Evolutionary conservation across 2,329 filamentous ascomycete species (phyloP), one percentile per base, ranked within the genome.

Genomic region (Emmonsiellopsis sp.): DNA sequence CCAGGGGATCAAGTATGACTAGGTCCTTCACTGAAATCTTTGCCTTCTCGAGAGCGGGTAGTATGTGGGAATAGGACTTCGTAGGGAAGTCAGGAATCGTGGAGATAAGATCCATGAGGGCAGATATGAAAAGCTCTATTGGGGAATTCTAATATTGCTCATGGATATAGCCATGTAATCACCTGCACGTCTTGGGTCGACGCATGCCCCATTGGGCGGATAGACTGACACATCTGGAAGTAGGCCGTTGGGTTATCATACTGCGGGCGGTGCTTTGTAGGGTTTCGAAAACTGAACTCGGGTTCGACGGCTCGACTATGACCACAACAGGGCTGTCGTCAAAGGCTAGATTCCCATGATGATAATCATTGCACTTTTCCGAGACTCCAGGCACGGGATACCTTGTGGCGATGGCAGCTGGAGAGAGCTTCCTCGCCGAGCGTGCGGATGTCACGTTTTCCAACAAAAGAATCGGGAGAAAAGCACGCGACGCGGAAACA

Each of bases 1-100:
- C 87, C 56, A 84, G 77, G 3, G 85, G 79, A 64, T 95, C 88
- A 57, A 94, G 83, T 2, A 88, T 88, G 62, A 98, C 78, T 48
- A 98, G 80, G 67, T 98, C 93, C 61, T 83, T 84, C 34, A 87
- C 87, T 31, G 87, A 87, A 65, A 98, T 76, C 50, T 78, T 77
- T 62, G 87, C 83, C 67, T 82, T 82, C 73, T 97, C 92, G 53
- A 97, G 80, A 21, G 83, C 82, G 2, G 88, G 85, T 34, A 96
- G 73, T 46, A 96, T 83, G 63, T 86, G 83, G 42, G 84, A 77
- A 72, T 87, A 92, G 57, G 79, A 78, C 65, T 80, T 77, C 59
- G 81, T 78, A 56, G 86, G 80, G 66, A 96, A 94, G 71, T 83
- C 79, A 63, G 92, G 90, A 60, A 96, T 80, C 67, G 94, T 82